Evolutionary conservation across 163 green algal species (phyloP), one percentile per base, ranked within the genome.

Genomic region (Scenedesmus sp.): DNA sequence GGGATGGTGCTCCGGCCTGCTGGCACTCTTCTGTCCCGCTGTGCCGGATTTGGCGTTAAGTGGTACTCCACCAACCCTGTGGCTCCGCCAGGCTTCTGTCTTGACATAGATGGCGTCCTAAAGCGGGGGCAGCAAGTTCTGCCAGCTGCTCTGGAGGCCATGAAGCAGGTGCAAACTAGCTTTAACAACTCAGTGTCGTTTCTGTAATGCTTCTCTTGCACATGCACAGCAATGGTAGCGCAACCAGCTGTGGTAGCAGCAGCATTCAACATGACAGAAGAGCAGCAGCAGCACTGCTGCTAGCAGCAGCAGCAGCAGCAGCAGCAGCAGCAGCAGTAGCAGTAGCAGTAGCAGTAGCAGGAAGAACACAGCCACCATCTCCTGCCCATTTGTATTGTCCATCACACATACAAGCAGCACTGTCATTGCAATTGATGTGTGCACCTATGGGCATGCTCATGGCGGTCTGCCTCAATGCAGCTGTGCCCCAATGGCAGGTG

Each of bases 71-170:
- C 0, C 15, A 86, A 90, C 68, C 85, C 86, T 35, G 33, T n/a
- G 0, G 90, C 88, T 9, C 72, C 93, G 0, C 85, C 91, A 24
- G 95, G 91, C 1, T 98, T 98, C 73, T 93, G 94, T 0, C 97
- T 98, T 82, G 96, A 98, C 89, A 97, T 98, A 35, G 96, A 98
- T 88, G 96, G 96, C 22, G 97, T 99, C 13, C 93, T 99, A 0
- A 94, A 97, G 3, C 89, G 94, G 0, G 97, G 97, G 0, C 91
- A 88, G 13, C 42, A 89, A 6, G 93, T 97, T 10, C 82, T 98
- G 30, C 92, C 91, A 1, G 70, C 90, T 49, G 96, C 95, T 3
- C 87, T 92, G 56, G 56, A 92, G 65, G 95, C 92, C 1, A 83
- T 94, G 1, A 59, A 81, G 18, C 93, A 93, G 92, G 95, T 96